phyloP scores from a whole-genome alignment of 2,329 filamentous ascomycete species.

The Fusarium brevicatenulatum region DNA sequence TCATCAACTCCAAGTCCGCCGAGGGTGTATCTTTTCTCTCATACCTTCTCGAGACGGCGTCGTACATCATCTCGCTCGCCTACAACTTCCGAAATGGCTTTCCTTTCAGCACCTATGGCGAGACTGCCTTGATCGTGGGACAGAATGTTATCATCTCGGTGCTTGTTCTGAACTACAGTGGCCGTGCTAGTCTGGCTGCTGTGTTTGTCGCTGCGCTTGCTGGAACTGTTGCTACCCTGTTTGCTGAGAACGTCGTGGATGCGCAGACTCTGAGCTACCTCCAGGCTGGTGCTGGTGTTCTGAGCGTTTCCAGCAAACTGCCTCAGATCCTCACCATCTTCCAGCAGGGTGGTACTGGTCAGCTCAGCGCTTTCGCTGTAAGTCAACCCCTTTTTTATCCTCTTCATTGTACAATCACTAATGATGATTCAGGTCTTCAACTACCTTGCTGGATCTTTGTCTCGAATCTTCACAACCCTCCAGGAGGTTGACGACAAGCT shows the following conservation, averaged over 20 bases:
- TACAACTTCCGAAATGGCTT: slow-evolving; percentile 94
- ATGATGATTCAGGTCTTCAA: slow-evolving; percentile 82
- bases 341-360: slow-evolving; percentile 87
- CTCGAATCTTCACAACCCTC: slow-evolving; percentile 95
- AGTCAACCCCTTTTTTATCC: slow-evolving; percentile 49
- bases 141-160: slow-evolving; percentile 93
- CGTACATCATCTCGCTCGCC: slow-evolving; percentile 87
- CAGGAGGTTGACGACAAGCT: slow-evolving; percentile 97
- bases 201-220: slow-evolving; percentile 82
- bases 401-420: background rate
- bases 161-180: slow-evolving; percentile 85
- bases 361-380: slow-evolving; percentile 96
- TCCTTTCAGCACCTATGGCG: slow-evolving; percentile 96
- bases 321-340: slow-evolving; percentile 93
- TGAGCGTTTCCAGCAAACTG: slow-evolving; percentile 90
- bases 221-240: slow-evolving; percentile 74
- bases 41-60: slow-evolving; percentile 90
- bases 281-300: slow-evolving; percentile 83
- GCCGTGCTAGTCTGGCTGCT: slow-evolving; percentile 73
- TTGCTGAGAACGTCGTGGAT: slow-evolving; percentile 72
- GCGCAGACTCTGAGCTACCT: slow-evolving; percentile 76
- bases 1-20: slow-evolving; percentile 81
- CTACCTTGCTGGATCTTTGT: slow-evolving; percentile 91
- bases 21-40: slow-evolving; percentile 88
- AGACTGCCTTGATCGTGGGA: slow-evolving; percentile 89